These are phyloP conservation scores for Ceratobasidium sp. DNA, from an alignment of 1,284 basidiomycete genomes.

Conservation along the genomic window DNA sequence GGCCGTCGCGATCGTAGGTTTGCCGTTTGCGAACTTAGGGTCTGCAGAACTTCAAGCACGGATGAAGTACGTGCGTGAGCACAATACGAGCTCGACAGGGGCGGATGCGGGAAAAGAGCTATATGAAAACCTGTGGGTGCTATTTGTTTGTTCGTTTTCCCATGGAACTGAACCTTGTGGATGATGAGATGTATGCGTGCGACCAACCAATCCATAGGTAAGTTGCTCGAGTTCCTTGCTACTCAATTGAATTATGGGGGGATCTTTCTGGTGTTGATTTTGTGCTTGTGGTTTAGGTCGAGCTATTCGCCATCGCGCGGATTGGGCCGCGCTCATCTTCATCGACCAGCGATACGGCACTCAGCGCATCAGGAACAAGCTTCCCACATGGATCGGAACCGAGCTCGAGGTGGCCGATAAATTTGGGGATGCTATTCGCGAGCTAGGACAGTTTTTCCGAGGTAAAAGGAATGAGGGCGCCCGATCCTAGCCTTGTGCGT, in stretches of 20 bases:
- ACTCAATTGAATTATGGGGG: background rate
- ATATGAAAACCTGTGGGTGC: constrained; percentile 96
- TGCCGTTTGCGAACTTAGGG: constrained; percentile 94
- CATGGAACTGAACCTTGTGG: background rate
- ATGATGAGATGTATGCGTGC: constrained; percentile 54
- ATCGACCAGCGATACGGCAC: constrained; percentile 83
- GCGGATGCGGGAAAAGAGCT: constrained; percentile 84
- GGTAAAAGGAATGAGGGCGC: constrained; percentile 51
- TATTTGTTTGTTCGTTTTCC: constrained; percentile 54
- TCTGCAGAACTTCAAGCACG: constrained; percentile 91
- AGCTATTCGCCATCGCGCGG: constrained; percentile 86
- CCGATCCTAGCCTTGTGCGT: too few species aligned
- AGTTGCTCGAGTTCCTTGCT: constrained; percentile 50
- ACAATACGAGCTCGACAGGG: constrained; percentile 14
- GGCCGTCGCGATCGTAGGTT: constrained; percentile 88
- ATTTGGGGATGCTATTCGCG: constrained; percentile 80
- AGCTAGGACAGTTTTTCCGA: constrained; percentile 75
- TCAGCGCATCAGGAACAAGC: constrained; percentile 72
- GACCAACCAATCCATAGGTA: constrained; percentile 97
- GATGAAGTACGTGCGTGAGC: constrained; percentile 82
- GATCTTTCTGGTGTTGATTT: background rate
- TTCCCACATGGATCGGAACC: constrained; percentile 88
- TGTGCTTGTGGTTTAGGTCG: constrained; percentile 66
- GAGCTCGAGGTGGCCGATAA: constrained; percentile 69
- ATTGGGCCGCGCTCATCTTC: constrained; percentile 89